phyloP scores from a whole-genome alignment of 805 yeast species.

The Maudiozyma saulgeensis region DNA sequence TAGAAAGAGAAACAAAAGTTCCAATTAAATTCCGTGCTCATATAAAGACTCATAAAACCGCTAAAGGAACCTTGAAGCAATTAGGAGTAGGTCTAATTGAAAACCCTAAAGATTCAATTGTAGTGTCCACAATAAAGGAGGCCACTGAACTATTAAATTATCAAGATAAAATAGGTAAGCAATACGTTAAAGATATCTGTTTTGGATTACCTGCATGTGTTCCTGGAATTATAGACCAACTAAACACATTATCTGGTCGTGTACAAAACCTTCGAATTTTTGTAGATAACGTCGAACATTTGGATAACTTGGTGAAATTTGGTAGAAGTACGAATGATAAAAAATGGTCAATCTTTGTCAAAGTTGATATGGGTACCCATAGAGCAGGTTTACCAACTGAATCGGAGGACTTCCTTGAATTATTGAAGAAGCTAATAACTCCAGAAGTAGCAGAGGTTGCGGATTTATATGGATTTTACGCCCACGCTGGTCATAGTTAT shows the following conservation, averaged over 20 bases:
- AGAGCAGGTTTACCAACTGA: conserved; percentile 50
- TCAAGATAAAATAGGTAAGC: conserved; percentile 20
- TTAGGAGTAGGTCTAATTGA: conserved; percentile 36
- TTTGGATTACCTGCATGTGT: conserved; percentile 52
- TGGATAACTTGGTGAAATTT: conserved; percentile 38
- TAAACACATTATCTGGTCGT: conserved; percentile 34
- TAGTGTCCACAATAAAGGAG: conserved; percentile 63
- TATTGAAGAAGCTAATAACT: conserved; percentile 29
- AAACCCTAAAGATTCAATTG: conserved; percentile 37
- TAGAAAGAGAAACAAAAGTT: conserved; percentile 24
- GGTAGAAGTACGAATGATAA: conserved; percentile 13
- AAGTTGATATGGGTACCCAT: conserved; percentile 61
- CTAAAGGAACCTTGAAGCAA: conserved; percentile 49
- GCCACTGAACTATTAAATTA: conserved; percentile 41
- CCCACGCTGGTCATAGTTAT: conserved; percentile 76
- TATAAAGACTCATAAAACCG: conserved; percentile 66
- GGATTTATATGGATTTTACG: conserved; percentile 56
- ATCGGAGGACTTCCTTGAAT: conserved; percentile 29
- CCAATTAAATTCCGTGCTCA: conserved; percentile 50
- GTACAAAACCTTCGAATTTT: conserved; percentile 43
- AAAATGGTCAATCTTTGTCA: conserved; percentile 56
- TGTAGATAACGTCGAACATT: conserved; percentile 53
- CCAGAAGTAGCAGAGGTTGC: conserved; percentile 28
- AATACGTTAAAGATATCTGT: conserved; percentile 37
- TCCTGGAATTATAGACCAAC: conserved; percentile 38